Base-by-base conservation (phyloP, 2,329 filamentous ascomycete species). In the Paraphoma chrysanthemicola region DNA sequence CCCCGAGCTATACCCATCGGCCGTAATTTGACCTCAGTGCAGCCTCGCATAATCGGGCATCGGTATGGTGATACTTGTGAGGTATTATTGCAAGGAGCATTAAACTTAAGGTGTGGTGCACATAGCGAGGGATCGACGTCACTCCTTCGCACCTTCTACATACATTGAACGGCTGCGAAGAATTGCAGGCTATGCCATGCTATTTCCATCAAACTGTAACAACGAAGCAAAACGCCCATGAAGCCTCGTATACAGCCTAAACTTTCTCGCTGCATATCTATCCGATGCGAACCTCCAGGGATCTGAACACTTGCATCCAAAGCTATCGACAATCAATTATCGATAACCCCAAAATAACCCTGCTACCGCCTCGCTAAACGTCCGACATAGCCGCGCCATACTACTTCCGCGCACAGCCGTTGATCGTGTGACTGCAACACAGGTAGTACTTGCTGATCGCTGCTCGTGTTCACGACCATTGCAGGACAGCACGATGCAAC, bases 401-500 rank as follows among this genome's bases (percentile, higher is more conserved):
- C 47, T 36, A 17, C 12, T 18, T 48, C 17, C 47, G 29, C 23
- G 9, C 14, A 49, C 17, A 23, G 31, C 8, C 18, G 48, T 44
- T 51, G 51, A 53, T 49, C 46, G 14, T 38, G 44, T 52, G 56
- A 49, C 48, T 41, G 42, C 36, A 14, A 53, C 38, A 36, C 29
- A 23, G 14, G 31, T 51, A 60, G 45, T 48, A 3, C 23, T 8
- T 18, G 52, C 31, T 33, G 62, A 64, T 60, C 62, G 47, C 38
- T 23, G 23, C 54, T 58, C 41, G 54, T 62, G 56, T 60, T 55
- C 48, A 29, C 41, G 48, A 28, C n/a, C 43, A 45, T 56, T 45
- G 55, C 44, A 51, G 51, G 23, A 23, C 30, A 43, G 38, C 12
- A 50, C 48, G 36, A 56, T 63, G 56, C 53, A 57, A 61, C 58